These are phyloP conservation scores for Glomus cerebriforme DNA, from an alignment of 192 early-diverging fungal species.

Conservation along the genomic window DNA sequence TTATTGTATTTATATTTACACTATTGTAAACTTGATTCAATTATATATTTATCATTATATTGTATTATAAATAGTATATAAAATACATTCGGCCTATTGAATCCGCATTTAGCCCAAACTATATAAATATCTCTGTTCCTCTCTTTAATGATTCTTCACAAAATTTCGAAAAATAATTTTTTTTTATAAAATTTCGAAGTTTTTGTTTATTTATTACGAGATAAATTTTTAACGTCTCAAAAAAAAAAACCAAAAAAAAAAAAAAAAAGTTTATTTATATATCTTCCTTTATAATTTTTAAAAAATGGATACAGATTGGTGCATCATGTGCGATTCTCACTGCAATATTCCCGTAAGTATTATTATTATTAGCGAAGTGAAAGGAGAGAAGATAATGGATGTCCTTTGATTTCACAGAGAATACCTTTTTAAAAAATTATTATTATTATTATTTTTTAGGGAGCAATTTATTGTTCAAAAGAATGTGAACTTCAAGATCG, in stretches of 20 bases:
- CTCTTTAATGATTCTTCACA: background rate
- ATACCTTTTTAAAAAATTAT: background rate
- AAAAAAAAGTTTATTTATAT: background rate
- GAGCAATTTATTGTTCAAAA: slow-evolving; percentile 5
- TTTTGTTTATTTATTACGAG: background rate
- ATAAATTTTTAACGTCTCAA: background rate
- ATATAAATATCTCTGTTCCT: background rate
- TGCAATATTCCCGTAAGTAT: slow-evolving; percentile 26
- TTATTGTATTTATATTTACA: too few species aligned
- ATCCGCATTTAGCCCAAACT: too few species aligned
- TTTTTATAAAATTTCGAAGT: background rate
- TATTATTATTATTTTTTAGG: background rate
- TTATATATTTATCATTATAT: too few species aligned
- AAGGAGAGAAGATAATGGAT: background rate
- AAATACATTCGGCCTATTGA: too few species aligned
- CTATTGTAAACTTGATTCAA: too few species aligned
- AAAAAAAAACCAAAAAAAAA: background rate
- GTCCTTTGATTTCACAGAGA: background rate
- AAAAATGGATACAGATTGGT: slow-evolving; percentile 20
- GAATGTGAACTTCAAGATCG: slow-evolving; percentile 17
- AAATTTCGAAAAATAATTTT: background rate
- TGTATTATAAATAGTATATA: too few species aligned
- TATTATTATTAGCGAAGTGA: too few species aligned
- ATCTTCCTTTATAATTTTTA: background rate
- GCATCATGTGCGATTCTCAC: slow-evolving; percentile 20